Conservation (phyloP, 768 basidiomycete species). For the Strobilomyces echinocephalus region DNA sequence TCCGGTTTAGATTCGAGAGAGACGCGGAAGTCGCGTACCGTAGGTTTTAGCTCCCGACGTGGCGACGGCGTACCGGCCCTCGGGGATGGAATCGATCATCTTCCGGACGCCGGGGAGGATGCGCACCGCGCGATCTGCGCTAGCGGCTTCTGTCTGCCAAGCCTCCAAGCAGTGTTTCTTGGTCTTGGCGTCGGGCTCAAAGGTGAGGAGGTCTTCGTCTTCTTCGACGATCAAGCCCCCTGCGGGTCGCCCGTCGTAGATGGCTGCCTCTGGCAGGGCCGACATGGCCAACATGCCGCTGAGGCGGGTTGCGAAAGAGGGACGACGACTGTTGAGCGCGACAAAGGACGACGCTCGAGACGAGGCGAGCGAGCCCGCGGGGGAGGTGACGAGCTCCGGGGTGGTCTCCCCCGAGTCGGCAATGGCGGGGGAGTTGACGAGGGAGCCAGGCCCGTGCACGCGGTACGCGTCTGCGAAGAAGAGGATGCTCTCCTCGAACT, state of each 20-base stretch:
- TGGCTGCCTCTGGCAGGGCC: constrained; percentile 28
- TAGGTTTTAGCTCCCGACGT: constrained; percentile 73
- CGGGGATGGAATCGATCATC: constrained; percentile 62
- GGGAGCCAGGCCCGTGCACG: constrained; percentile 38
- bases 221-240: constrained; percentile 33
- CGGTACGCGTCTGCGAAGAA: constrained; percentile 59
- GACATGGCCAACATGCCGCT: constrained; percentile 38
- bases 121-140: constrained; percentile 57
- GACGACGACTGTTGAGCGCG: constrained; percentile 35
- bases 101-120: constrained; percentile 67
- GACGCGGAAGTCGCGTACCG: constrained; percentile 34
- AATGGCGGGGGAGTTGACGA: constrained; percentile 18
- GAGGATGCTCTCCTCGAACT: constrained; percentile 62
- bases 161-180: constrained; percentile 38
- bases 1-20: not conserved
- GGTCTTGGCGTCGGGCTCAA: constrained; percentile 23
- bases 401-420: constrained; percentile 35
- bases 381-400: constrained; percentile 37
- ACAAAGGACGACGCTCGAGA: constrained; percentile 43
- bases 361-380: constrained; percentile 35
- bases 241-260: constrained; percentile 18
- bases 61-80: constrained; percentile 65
- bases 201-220: constrained; percentile 31
- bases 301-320: constrained; percentile 43
- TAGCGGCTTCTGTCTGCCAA: constrained; percentile 53